Evolutionary conservation across 176 grass and related monocot species (phyloP).

Genomic region (Pharus latifolius): DNA sequence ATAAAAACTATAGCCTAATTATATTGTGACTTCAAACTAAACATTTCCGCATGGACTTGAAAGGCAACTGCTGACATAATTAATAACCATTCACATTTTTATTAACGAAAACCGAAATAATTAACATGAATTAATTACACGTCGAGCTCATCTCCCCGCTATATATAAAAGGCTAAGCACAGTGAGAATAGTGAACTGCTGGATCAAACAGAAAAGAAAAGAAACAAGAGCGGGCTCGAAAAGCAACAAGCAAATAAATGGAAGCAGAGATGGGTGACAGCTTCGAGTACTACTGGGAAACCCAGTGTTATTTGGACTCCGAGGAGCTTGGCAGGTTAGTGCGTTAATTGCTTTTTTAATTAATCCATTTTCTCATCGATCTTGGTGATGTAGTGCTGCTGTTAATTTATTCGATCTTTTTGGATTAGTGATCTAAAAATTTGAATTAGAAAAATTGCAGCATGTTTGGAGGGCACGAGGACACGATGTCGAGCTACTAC

Average conservation of each 20-base stretch:
- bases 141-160: too few relatives aligned
- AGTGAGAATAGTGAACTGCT: too few relatives aligned
- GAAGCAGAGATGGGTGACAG: constrained; percentile 16
- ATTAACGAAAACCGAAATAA: too few relatives aligned
- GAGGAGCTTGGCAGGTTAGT: constrained; percentile 30
- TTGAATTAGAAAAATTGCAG: not conserved
- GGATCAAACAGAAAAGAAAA: too few relatives aligned
- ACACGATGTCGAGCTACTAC: not conserved
- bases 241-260: not conserved
- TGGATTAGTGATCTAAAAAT: not conserved
- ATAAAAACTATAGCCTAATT: too few relatives aligned
- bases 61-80: too few relatives aligned
- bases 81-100: too few relatives aligned
- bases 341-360: not conserved
- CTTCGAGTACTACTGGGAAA: constrained; percentile 37
- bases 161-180: too few relatives aligned
- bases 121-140: too few relatives aligned
- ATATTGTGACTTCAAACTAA: too few relatives aligned
- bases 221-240: too few relatives aligned
- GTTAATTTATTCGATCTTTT: not conserved
- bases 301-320: constrained; percentile 24
- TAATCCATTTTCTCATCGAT: not conserved
- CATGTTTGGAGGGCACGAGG: constrained; percentile 19
- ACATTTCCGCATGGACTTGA: too few relatives aligned
- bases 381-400: not conserved